Conservation (phyloP, 305 asterid species). For the Fraxinus albicans region DNA sequence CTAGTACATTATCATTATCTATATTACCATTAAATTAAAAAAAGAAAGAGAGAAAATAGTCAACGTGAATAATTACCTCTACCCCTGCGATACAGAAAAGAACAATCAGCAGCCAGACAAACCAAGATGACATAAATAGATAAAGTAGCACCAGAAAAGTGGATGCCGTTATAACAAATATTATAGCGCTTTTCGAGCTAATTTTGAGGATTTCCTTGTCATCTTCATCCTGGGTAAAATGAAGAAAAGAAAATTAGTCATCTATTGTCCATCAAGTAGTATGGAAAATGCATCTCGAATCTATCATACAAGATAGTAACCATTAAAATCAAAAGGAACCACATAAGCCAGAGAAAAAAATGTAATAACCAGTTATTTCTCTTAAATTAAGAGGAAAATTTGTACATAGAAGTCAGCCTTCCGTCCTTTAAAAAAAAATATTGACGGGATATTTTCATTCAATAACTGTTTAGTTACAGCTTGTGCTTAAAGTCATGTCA, state of each 20-base stretch:
- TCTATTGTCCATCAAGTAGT: conserved; percentile 13
- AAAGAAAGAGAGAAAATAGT: not conserved
- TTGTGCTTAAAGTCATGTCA: not conserved
- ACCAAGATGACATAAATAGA: conserved; percentile 93
- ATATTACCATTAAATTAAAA: not conserved
- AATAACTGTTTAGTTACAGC: not conserved
- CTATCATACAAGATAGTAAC: conserved; percentile 7
- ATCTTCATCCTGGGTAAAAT: conserved; percentile 56
- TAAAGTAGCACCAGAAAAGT: conserved; percentile 90
- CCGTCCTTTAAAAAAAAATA: not conserved
- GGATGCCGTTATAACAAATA: conserved; percentile 86
- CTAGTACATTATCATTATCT: conserved; percentile 1
- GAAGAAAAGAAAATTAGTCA: conserved; percentile 21
- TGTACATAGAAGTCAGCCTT: not conserved
- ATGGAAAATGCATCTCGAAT: conserved; percentile 7
- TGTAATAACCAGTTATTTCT: not conserved
- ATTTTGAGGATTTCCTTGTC: conserved; percentile 57
- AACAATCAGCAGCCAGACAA: conserved; percentile 86
- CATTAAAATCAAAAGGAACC: not conserved
- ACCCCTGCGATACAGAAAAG: conserved; percentile 94
- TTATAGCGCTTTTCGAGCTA: conserved; percentile 66
- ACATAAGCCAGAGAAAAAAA: not conserved
- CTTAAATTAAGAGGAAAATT: not conserved
- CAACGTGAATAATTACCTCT: conserved; percentile 56
- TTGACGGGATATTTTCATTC: not conserved